Evolutionary conservation across 2,329 filamentous ascomycete species (phyloP).

Genomic region (Monosporascus sp.): DNA sequence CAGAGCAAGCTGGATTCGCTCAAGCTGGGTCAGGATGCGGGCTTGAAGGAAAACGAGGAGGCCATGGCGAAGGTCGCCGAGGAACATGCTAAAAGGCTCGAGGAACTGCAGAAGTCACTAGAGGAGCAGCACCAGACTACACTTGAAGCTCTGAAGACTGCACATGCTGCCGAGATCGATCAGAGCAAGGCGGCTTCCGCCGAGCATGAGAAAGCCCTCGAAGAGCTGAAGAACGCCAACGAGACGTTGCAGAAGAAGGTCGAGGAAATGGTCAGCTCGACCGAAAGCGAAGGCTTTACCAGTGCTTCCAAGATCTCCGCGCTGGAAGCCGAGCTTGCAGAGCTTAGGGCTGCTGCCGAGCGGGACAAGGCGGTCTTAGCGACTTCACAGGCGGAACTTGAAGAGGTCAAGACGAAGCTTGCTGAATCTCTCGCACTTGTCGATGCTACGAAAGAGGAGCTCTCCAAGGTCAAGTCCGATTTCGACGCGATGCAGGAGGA

Average conservation of each 20-base stretch:
- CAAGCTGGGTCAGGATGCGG: slow-evolving; percentile 35
- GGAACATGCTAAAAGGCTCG: slow-evolving; percentile 46
- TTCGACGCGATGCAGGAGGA: slow-evolving; percentile 44
- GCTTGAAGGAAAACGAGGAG: slow-evolving; percentile 33
- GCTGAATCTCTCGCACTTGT: slow-evolving; percentile 22
- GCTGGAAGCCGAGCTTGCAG: slow-evolving; percentile 48
- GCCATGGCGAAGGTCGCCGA: slow-evolving; percentile 34
- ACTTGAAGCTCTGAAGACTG: slow-evolving; percentile 46
- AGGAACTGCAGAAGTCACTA: slow-evolving; percentile 45
- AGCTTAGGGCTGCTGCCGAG: slow-evolving; percentile 44
- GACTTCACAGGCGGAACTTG: slow-evolving; percentile 35
- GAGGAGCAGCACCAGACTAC: slow-evolving; percentile 46
- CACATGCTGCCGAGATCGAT: slow-evolving; percentile 47
- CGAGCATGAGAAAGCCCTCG: slow-evolving; percentile 44
- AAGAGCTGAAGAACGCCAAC: slow-evolving; percentile 46
- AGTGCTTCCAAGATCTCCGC: slow-evolving; percentile 41
- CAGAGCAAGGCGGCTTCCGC: slow-evolving; percentile 40
- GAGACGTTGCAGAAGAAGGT: slow-evolving; percentile 52
- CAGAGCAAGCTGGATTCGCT: slow-evolving; percentile 47
- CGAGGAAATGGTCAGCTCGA: slow-evolving; percentile 45
- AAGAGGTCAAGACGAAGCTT: slow-evolving; percentile 33
- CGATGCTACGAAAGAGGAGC: slow-evolving; percentile 36
- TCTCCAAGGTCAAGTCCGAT: slow-evolving; percentile 44
- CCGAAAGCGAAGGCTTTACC: slow-evolving; percentile 41
- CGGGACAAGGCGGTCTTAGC: slow-evolving; percentile 44